phyloP scores from a whole-genome alignment of 2,329 filamentous ascomycete genomes.

The Ambrosiella cleistominuta region DNA sequence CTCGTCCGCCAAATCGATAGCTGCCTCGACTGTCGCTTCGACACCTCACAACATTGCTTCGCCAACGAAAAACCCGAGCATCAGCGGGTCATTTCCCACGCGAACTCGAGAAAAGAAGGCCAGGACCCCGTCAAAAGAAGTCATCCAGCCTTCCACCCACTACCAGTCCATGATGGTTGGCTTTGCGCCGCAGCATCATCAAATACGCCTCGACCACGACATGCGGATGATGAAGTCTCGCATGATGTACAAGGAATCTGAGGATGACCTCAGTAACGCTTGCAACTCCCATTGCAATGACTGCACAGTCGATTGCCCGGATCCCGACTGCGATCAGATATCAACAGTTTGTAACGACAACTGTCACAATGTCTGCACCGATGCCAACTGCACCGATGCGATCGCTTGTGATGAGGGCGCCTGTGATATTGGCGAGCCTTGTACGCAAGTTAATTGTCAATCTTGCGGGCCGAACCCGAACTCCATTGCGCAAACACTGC shows the following conservation, averaged over 20 bases:
- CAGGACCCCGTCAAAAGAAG: background rate
- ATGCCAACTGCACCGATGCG: constrained; percentile 19
- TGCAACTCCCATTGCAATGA: constrained; percentile 22
- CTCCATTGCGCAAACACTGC: constrained; percentile 18
- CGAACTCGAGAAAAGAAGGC: background rate
- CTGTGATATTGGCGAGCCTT: constrained; percentile 14
- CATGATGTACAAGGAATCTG: too few species aligned
- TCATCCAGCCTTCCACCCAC: background rate
- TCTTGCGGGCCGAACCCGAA: constrained; percentile 7
- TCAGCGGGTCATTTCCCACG: background rate
- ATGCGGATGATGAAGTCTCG: constrained; percentile 16
- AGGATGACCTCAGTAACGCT: constrained; percentile 16
- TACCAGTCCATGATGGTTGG: background rate
- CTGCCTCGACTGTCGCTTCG: background rate
- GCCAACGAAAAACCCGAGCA: background rate
- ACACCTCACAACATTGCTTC: background rate
- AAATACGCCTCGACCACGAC: too few species aligned
- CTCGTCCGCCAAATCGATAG: background rate
- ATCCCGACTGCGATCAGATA: constrained; percentile 19
- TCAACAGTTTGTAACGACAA: constrained; percentile 25
- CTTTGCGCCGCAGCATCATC: background rate
- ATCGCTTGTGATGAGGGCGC: constrained; percentile 9
- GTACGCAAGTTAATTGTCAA: constrained; percentile 12
- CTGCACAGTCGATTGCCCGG: constrained; percentile 22
- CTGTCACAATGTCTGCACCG: constrained; percentile 25